These are phyloP conservation scores for Pseudozyma thailandica DNA, from an alignment of 1,284 basidiomycete species.

Conservation along the genomic window DNA sequence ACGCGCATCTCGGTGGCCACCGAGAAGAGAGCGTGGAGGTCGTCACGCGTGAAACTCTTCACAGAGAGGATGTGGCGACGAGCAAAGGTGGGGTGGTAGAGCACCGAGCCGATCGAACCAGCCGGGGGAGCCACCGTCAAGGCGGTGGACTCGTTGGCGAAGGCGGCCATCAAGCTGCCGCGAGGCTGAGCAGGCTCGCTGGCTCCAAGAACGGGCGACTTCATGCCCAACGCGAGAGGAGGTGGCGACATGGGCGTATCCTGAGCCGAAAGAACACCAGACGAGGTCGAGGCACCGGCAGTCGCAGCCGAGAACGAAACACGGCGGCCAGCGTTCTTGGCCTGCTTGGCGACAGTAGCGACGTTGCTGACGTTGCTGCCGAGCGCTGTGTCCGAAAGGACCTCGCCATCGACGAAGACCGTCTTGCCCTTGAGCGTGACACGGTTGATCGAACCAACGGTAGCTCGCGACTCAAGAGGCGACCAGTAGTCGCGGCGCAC, in stretches of 20 bases:
- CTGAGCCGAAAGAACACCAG: constrained; percentile 38
- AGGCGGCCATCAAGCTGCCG: constrained; percentile 42
- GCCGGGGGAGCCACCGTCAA: constrained; percentile 22
- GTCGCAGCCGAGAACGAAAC: constrained; percentile 47
- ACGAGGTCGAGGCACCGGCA: constrained; percentile 17
- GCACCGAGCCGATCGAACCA: constrained; percentile 42
- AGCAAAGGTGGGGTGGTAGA: constrained; percentile 73
- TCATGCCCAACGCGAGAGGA: constrained; percentile 37
- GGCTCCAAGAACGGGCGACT: constrained; percentile 58
- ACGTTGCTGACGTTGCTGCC: constrained; percentile 85
- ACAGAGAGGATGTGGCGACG: constrained; percentile 91
- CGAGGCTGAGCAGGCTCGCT: constrained; percentile 36
- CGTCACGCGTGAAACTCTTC: constrained; percentile 89
- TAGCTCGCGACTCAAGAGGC: constrained; percentile 77
- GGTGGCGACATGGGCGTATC: constrained; percentile 60
- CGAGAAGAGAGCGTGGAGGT: constrained; percentile 93
- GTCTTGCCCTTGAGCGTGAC: constrained; percentile 93
- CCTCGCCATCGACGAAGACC: constrained; percentile 85
- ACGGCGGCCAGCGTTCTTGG: constrained; percentile 42
- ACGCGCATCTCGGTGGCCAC: constrained; percentile 96
- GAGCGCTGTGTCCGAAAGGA: constrained; percentile 74
- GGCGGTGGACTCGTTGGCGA: constrained; percentile 37
- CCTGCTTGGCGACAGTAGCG: constrained; percentile 65
- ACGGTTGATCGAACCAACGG: constrained; percentile 85
- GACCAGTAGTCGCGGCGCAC: constrained; percentile 77